Conservation (phyloP, 2,329 filamentous ascomycete genomes). For the Chaetothyriales sp. region DNA sequence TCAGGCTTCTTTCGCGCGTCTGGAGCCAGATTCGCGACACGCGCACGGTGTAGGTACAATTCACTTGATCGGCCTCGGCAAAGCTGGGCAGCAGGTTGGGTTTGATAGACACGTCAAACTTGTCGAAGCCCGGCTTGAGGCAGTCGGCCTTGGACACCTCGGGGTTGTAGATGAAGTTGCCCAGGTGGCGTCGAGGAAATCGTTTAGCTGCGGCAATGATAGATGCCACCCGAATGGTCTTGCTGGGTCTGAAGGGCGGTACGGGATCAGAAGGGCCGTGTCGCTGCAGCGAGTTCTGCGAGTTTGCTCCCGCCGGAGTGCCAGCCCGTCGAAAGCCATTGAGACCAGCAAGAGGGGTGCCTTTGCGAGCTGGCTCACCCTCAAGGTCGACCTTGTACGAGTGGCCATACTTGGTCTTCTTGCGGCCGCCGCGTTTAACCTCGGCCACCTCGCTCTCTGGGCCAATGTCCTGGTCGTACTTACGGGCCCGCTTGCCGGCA, state of each 20-base stretch:
- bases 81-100: constrained; percentile 65
- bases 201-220: constrained; percentile 58
- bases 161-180: constrained; percentile 67
- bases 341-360: constrained; percentile 3
- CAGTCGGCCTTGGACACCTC: constrained; percentile 36
- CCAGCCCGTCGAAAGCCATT: constrained; percentile 5
- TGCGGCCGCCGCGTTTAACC: constrained; percentile 8
- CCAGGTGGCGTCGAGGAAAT: constrained; percentile 63
- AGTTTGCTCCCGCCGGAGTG: constrained; percentile 5
- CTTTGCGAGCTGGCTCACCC: constrained; percentile 4
- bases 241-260: constrained; percentile 37
- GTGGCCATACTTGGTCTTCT: constrained; percentile 15
- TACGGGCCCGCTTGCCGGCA: constrained; percentile 46
- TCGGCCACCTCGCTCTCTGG: constrained; percentile 48
- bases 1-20: constrained; percentile 57
- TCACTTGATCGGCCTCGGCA: constrained; percentile 50
- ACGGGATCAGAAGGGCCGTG: constrained; percentile 29
- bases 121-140: constrained; percentile 26
- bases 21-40: constrained; percentile 67
- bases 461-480: constrained; percentile 56
- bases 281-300: constrained; percentile 4
- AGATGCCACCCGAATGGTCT: constrained; percentile 50
- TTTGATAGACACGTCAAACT: constrained; percentile 42
- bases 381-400: constrained; percentile 16
- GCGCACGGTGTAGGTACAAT: constrained; percentile 80